Conservation (phyloP, 306 rosid species). For the Crotalaria pallida region DNA sequence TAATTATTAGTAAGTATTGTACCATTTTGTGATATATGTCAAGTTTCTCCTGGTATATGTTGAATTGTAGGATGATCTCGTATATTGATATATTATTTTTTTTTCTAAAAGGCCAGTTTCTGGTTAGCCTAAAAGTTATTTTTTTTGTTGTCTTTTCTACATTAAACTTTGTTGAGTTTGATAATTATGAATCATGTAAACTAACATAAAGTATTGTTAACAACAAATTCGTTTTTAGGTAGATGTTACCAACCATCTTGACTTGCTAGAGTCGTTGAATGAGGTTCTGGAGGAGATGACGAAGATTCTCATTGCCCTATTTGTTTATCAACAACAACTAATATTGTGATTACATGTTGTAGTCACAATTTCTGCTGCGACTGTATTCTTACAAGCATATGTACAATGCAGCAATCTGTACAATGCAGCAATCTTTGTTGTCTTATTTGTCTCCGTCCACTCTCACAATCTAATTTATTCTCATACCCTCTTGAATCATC, state of each 20-base stretch:
- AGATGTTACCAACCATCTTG: constrained; percentile 75
- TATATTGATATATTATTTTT: too few species aligned
- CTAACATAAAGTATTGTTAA: not conserved
- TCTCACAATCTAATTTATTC: constrained; percentile 57
- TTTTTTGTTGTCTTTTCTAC: too few species aligned
- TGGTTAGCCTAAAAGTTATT: too few species aligned
- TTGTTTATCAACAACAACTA: constrained; percentile 55
- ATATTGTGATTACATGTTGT: constrained; percentile 65
- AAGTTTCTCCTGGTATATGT: too few species aligned
- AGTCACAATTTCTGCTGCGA: constrained; percentile 68
- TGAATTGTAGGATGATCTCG: too few species aligned
- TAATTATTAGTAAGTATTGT: too few species aligned
- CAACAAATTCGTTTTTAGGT: constrained; percentile 16
- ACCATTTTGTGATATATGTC: too few species aligned
- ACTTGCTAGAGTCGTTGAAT: constrained; percentile 55
- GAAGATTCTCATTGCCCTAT: constrained; percentile 91
- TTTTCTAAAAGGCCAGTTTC: too few species aligned
- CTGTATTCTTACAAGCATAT: constrained; percentile 69
- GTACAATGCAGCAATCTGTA: too few species aligned
- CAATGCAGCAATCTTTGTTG: constrained; percentile 43
- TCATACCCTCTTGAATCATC: constrained; percentile 51
- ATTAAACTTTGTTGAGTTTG: too few species aligned
- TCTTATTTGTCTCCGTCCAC: constrained; percentile 66
- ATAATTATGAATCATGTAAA: too few species aligned
- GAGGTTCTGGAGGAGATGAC: constrained; percentile 65